Evolutionary conservation across 768 basidiomycete genomes (phyloP).

Genomic region (Russula vinacea): DNA sequence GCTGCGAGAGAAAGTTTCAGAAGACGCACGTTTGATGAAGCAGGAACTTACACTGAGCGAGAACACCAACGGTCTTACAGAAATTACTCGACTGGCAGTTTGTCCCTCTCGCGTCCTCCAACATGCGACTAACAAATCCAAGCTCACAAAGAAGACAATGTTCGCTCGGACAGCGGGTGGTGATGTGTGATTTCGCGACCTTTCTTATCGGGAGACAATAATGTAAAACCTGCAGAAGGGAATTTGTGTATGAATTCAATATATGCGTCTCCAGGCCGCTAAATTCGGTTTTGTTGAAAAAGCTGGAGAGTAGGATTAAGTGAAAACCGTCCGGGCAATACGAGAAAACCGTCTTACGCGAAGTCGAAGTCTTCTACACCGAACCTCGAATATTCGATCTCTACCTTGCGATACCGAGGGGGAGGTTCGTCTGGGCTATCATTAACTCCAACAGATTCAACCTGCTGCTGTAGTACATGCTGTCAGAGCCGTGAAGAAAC

Average conservation of each 20-base stretch:
- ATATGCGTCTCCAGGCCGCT: slow-evolving; percentile 98
- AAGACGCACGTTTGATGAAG: background rate
- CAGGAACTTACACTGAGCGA: slow-evolving; percentile 67
- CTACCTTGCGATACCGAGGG: slow-evolving; percentile 81
- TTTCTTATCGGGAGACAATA: slow-evolving; percentile 73
- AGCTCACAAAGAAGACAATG: slow-evolving; percentile 94
- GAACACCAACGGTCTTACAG: slow-evolving; percentile 85
- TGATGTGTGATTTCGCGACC: slow-evolving; percentile 89
- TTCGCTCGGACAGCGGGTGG: slow-evolving; percentile 81
- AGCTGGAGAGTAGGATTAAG: slow-evolving; percentile 36
- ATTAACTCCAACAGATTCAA: slow-evolving; percentile 51
- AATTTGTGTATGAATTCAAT: slow-evolving; percentile 94
- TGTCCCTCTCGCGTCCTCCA: slow-evolving; percentile 88
- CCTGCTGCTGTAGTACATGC: slow-evolving; percentile 43
- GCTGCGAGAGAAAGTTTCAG: slow-evolving; percentile 41
- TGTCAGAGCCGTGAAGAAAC: slow-evolving; percentile 5
- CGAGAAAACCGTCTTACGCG: slow-evolving; percentile 49
- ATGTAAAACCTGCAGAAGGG: slow-evolving; percentile 86
- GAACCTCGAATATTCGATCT: slow-evolving; percentile 98
- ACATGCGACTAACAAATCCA: slow-evolving; percentile 91
- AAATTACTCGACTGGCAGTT: slow-evolving; percentile 98
- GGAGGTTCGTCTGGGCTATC: slow-evolving; percentile 63
- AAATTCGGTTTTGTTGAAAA: slow-evolving; percentile 87
- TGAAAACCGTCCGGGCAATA: background rate
- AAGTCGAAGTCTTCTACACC: slow-evolving; percentile 99